phyloP scores from a whole-genome alignment of 345 rosid genomes.

The Salix dunnii region DNA sequence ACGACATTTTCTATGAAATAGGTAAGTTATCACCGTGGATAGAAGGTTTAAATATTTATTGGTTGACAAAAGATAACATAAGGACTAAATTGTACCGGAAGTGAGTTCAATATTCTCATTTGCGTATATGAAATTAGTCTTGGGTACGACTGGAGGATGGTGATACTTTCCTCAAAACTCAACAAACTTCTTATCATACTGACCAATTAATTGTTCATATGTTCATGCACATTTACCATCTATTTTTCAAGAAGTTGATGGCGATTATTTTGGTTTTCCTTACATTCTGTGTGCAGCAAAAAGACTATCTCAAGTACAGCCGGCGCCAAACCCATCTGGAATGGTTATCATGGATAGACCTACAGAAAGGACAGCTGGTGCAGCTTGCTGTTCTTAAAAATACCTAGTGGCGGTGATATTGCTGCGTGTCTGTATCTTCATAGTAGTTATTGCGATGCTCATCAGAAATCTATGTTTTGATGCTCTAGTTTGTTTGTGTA shows the following conservation, averaged over 20 bases:
- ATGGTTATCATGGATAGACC: constrained; percentile 87
- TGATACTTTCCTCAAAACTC: background rate
- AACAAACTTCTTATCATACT: background rate
- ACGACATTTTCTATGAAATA: constrained; percentile 73
- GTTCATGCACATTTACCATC: too few species aligned
- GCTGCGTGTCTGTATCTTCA: constrained; percentile 23
- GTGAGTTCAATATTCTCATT: background rate
- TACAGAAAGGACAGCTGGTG: constrained; percentile 54
- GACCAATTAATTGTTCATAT: too few species aligned
- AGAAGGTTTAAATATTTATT: background rate
- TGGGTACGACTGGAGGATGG: background rate
- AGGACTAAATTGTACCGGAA: background rate
- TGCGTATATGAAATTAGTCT: background rate
- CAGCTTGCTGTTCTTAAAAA: constrained; percentile 78
- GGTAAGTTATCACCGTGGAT: constrained; percentile 32
- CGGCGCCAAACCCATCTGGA: constrained; percentile 75
- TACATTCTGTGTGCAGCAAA: constrained; percentile 50
- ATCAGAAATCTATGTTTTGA: constrained; percentile 4
- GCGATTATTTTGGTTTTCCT: background rate
- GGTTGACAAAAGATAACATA: background rate
- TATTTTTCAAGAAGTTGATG: constrained; percentile 1
- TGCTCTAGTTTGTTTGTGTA: constrained; percentile 8
- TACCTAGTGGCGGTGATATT: background rate
- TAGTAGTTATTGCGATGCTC: constrained; percentile 20
- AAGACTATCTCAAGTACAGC: constrained; percentile 80